Percentiles rank a stretch among this genome's conserved stretches.
Conservation (phyloP, 2,329 filamentous ascomycete species). For the Fonsecaea erecta region DNA sequence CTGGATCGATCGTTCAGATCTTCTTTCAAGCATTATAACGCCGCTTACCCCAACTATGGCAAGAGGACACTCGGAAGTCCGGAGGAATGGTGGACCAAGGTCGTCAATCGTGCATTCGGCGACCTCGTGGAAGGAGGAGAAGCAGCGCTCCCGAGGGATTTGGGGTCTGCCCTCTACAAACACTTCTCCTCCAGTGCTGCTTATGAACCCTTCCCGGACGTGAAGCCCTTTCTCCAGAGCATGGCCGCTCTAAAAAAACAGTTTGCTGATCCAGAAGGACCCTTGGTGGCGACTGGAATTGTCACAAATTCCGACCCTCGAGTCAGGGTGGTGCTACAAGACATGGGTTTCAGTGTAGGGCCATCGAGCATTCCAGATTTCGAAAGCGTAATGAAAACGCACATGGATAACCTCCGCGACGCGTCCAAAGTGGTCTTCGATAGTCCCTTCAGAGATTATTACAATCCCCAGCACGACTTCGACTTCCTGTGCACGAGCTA, state of each 20-base stretch:
- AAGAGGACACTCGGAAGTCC: slow-evolving; percentile 46
- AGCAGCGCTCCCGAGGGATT: slow-evolving; percentile 40
- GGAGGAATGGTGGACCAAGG: slow-evolving; percentile 51
- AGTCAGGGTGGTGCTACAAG: slow-evolving; percentile 46
- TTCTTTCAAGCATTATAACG: slow-evolving; percentile 42
- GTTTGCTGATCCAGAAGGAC: slow-evolving; percentile 30
- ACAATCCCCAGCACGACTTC: slow-evolving; percentile 42
- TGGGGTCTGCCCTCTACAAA: slow-evolving; percentile 45
- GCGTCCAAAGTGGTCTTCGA: neutral
- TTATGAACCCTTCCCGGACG: slow-evolving; percentile 50
- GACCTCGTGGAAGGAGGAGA: slow-evolving; percentile 34
- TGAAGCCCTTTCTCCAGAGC: slow-evolving; percentile 43
- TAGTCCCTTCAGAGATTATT: slow-evolving; percentile 21
- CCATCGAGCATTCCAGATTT: slow-evolving; percentile 40
- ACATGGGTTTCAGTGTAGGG: slow-evolving; percentile 47
- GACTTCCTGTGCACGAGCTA: slow-evolving; percentile 54
- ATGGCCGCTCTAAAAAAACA: slow-evolving; percentile 39
- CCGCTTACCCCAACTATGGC: slow-evolving; percentile 50
- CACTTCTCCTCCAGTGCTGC: slow-evolving; percentile 48
- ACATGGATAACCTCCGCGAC: neutral
- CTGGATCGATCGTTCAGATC: slow-evolving; percentile 45
- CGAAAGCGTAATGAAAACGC: slow-evolving; percentile 33
- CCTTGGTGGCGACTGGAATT: slow-evolving; percentile 48
- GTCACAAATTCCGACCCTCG: slow-evolving; percentile 55
- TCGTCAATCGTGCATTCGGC: slow-evolving; percentile 48